phyloP scores from a whole-genome alignment of 2,329 filamentous ascomycete genomes.

The Colletotrichum limetticola region DNA sequence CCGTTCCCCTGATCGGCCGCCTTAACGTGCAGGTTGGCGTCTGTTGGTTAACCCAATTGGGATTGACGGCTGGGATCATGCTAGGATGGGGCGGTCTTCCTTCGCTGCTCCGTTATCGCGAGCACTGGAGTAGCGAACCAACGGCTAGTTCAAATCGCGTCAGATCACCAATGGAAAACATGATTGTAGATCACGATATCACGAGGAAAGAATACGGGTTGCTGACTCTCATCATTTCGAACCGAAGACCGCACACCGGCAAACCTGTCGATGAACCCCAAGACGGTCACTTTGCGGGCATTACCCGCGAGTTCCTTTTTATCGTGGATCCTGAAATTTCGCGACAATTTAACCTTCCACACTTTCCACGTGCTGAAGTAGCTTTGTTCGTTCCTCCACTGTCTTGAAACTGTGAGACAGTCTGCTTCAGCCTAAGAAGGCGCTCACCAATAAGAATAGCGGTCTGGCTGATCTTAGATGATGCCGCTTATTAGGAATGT shows the following conservation, averaged over 20 bases:
- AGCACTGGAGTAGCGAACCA: background rate
- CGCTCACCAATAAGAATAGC: background rate
- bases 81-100: slow-evolving; percentile 11
- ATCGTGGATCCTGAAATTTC: background rate
- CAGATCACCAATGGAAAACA: background rate
- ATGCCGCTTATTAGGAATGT: background rate
- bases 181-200: slow-evolving; percentile 24
- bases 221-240: background rate
- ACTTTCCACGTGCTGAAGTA: background rate
- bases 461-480: background rate
- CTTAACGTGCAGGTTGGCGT: slow-evolving; percentile 25
- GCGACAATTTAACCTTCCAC: background rate
- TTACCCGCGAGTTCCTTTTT: background rate
- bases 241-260: background rate
- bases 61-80: slow-evolving; percentile 9
- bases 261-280: background rate
- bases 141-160: background rate
- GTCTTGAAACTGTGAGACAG: background rate
- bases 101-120: background rate
- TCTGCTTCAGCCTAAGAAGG: background rate
- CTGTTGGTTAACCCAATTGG: slow-evolving; percentile 8
- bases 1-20: slow-evolving; percentile 17
- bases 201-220: background rate
- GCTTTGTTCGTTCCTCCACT: background rate
- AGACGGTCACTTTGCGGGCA: background rate